phyloP scores from a whole-genome alignment of 306 rosid species.

The Sechiopsis laciniata region DNA sequence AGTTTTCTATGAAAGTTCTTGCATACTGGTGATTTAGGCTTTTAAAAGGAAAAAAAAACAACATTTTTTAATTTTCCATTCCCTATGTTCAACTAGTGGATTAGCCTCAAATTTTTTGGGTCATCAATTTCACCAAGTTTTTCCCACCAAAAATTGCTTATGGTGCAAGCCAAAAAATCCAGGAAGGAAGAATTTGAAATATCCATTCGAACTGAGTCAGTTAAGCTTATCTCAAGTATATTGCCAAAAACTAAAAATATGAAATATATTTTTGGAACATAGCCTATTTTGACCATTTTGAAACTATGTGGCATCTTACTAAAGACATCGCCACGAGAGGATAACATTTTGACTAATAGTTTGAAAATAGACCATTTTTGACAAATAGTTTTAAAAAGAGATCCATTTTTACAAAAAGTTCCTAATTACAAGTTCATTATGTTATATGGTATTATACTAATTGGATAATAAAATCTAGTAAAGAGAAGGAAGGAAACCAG shows the following conservation, averaged over 20 bases:
- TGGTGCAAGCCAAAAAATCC: background rate
- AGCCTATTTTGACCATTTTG: no score
- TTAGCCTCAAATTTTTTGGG: background rate
- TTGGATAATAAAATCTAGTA: slow-evolving; percentile 6
- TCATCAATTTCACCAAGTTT: background rate
- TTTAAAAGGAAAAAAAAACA: background rate
- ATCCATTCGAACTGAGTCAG: background rate
- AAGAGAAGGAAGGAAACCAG: background rate
- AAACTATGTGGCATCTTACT: no score
- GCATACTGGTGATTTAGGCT: background rate
- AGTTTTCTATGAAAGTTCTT: background rate
- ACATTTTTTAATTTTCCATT: background rate
- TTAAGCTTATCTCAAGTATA: background rate
- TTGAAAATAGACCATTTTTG: no score
- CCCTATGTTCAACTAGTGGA: background rate
- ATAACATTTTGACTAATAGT: no score
- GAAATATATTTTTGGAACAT: no score
- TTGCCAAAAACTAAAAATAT: no score
- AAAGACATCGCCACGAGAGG: no score
- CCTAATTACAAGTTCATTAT: background rate
- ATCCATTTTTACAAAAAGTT: no score
- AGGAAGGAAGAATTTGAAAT: background rate
- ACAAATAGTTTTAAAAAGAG: no score
- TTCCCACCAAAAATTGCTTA: background rate
- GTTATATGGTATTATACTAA: background rate